Evolutionary conservation across 176 grass and related monocot species (phyloP).

Genomic region (Leersia perrieri): DNA sequence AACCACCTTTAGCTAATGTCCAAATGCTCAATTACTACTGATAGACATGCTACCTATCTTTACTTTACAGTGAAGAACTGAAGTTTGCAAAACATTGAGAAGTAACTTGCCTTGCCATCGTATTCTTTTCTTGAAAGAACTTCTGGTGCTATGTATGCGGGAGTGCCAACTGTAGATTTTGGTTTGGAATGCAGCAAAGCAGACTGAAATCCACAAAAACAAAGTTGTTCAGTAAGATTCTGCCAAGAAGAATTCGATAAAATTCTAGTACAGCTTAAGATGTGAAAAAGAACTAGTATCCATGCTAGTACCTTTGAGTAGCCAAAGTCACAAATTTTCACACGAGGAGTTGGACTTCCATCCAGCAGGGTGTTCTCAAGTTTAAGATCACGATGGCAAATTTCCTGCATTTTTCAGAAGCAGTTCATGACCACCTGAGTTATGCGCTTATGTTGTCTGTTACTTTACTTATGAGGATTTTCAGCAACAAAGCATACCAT

Average conservation of each 20-base stretch:
- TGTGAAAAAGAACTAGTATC: background rate
- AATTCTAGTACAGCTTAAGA: background rate
- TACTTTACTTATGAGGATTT: background rate
- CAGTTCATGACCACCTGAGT: background rate
- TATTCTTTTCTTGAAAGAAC: slow-evolving; percentile 94
- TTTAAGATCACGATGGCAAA: slow-evolving; percentile 98
- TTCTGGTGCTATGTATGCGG: slow-evolving; percentile 94
- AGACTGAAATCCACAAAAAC: slow-evolving; percentile 57
- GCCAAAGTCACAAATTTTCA: slow-evolving; percentile 98
- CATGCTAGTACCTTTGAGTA: slow-evolving; percentile 75
- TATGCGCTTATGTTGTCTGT: background rate
- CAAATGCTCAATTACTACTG: background rate
- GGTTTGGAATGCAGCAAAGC: slow-evolving; percentile 87
- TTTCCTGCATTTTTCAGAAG: slow-evolving; percentile 52
- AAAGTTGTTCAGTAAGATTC: background rate
- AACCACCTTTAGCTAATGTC: background rate
- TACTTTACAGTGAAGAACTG: background rate
- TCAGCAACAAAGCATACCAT: slow-evolving; percentile 46
- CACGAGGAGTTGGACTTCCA: slow-evolving; percentile 76
- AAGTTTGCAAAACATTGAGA: background rate
- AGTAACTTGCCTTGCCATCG: slow-evolving; percentile 69
- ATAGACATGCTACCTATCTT: background rate
- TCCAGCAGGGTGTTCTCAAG: slow-evolving; percentile 96
- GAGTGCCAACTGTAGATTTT: slow-evolving; percentile 97
- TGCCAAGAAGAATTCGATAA: background rate